Evolutionary conservation across 2,329 filamentous ascomycete species (phyloP).

Genomic region (Penicillium sp.): DNA sequence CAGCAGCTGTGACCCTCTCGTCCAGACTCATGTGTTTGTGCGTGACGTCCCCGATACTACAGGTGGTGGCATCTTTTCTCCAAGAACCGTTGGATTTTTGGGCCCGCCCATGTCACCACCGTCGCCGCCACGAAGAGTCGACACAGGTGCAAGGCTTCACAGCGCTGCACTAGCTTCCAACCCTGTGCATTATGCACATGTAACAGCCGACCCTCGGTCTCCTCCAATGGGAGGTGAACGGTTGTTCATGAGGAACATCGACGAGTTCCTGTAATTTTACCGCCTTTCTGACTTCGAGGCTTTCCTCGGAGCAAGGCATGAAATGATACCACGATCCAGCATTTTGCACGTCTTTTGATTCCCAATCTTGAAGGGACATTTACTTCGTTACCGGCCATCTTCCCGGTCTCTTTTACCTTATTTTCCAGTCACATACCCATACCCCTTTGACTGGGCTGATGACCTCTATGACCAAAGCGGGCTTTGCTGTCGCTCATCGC

Average conservation of each 20-base stretch:
- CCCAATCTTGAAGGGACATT: slow-evolving; percentile 13
- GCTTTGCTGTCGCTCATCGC: slow-evolving; percentile 36
- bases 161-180: slow-evolving; percentile 4
- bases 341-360: slow-evolving; percentile 19
- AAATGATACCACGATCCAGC: slow-evolving; percentile 31
- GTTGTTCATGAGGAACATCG: slow-evolving; percentile 44
- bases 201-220: slow-evolving; percentile 37
- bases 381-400: slow-evolving; percentile 9
- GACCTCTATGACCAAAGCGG: slow-evolving; percentile 41
- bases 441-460: slow-evolving; percentile 22
- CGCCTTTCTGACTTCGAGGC: slow-evolving; percentile 5
- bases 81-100: slow-evolving; percentile 42
- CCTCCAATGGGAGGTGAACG: slow-evolving; percentile 37
- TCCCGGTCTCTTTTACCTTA: slow-evolving; percentile 9
- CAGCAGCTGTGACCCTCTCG: slow-evolving; percentile 26
- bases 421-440: slow-evolving; percentile 16
- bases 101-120: slow-evolving; percentile 36
- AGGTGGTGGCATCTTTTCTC: slow-evolving; percentile 40
- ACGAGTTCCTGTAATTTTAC: slow-evolving; percentile 40
- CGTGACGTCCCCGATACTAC: slow-evolving; percentile 34
- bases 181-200: slow-evolving; percentile 17
- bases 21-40: slow-evolving; percentile 36
- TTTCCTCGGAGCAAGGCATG: slow-evolving; percentile 9
- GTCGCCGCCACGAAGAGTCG: slow-evolving; percentile 32
- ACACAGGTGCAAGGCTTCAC: slow-evolving; percentile 24